A percentile compares a stretch with the other conserved stretches of the same genome.
These are phyloP conservation scores for Puccinia horiana DNA, from an alignment of 1,284 basidiomycete genomes.

Conservation along the genomic window DNA sequence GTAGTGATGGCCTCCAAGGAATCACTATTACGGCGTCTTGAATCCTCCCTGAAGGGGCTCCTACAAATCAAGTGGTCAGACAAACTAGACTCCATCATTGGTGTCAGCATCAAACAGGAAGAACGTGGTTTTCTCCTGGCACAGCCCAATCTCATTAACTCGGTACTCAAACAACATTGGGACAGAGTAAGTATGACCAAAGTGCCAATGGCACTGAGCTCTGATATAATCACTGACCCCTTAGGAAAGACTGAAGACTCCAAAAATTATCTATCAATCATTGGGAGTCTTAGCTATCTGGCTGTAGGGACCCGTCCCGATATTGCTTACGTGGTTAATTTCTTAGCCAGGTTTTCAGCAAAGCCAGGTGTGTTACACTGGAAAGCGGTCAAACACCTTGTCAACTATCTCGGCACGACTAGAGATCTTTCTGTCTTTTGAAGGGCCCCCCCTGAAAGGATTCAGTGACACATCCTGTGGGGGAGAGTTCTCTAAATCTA, in stretches of 20 bases:
- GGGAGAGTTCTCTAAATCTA: not conserved
- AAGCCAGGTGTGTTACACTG: not conserved
- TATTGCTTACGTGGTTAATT: constrained; percentile 10
- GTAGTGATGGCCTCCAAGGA: not conserved
- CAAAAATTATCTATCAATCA: not conserved
- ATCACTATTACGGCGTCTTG: not conserved
- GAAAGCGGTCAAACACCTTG: not conserved
- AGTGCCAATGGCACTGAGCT: not conserved
- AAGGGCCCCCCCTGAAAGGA: not conserved
- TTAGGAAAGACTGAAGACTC: too few relatives aligned
- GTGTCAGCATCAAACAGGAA: not conserved
- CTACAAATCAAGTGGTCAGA: not conserved
- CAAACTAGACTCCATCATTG: not conserved
- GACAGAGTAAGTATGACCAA: not conserved
- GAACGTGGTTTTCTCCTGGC: not conserved
- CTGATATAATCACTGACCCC: not conserved
- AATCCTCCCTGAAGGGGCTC: not conserved
- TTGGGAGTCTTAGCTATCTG: constrained; percentile 1
- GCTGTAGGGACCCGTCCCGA: constrained; percentile 18
- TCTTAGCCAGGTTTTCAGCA: not conserved
- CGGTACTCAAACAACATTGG: not conserved
- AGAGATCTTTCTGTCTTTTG: not conserved
- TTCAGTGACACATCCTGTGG: constrained; percentile 10
- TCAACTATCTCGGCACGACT: not conserved
- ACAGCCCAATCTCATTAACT: not conserved